These are phyloP conservation scores for Talaromyces sp. DNA, from an alignment of 2,329 filamentous ascomycete species.

Conservation along the genomic window DNA sequence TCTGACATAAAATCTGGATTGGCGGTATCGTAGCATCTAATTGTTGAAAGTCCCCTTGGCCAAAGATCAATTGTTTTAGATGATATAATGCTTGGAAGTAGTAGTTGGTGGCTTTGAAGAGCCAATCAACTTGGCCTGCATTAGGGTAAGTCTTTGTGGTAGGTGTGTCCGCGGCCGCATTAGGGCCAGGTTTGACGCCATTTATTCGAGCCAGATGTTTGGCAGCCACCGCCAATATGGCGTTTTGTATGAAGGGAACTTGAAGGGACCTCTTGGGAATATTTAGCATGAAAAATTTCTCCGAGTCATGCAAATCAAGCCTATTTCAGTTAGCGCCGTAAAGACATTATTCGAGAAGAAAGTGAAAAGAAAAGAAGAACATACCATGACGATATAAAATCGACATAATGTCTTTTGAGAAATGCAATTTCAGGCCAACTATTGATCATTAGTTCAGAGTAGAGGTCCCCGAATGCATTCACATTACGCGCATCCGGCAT, in stretches of 20 bases:
- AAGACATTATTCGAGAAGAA: too few species aligned
- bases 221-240: slow-evolving; percentile 39
- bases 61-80: slow-evolving; percentile 38
- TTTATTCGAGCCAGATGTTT: slow-evolving; percentile 38
- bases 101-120: slow-evolving; percentile 58
- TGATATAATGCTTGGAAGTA: slow-evolving; percentile 57
- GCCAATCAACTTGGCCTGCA: slow-evolving; percentile 51
- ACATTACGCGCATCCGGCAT: background rate
- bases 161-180: slow-evolving; percentile 39
- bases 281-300: slow-evolving; percentile 38
- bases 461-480: slow-evolving; percentile 30
- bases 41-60: slow-evolving; percentile 29
- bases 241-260: slow-evolving; percentile 33
- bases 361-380: slow-evolving; percentile 8
- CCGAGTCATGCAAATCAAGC: slow-evolving; percentile 39
- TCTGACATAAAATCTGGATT: slow-evolving; percentile 28
- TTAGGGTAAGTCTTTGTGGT: slow-evolving; percentile 53
- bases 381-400: slow-evolving; percentile 36
- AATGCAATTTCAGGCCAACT: slow-evolving; percentile 39
- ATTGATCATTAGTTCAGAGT: slow-evolving; percentile 37
- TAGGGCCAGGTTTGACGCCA: slow-evolving; percentile 25
- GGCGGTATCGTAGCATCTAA: slow-evolving; percentile 31
- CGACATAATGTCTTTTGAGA: slow-evolving; percentile 36
- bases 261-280: slow-evolving; percentile 38
- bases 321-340: slow-evolving; percentile 23